Evolutionary conservation across 768 basidiomycete species (phyloP), one percentile per base, ranked within the genome.

Genomic region (Mycena maculata): DNA sequence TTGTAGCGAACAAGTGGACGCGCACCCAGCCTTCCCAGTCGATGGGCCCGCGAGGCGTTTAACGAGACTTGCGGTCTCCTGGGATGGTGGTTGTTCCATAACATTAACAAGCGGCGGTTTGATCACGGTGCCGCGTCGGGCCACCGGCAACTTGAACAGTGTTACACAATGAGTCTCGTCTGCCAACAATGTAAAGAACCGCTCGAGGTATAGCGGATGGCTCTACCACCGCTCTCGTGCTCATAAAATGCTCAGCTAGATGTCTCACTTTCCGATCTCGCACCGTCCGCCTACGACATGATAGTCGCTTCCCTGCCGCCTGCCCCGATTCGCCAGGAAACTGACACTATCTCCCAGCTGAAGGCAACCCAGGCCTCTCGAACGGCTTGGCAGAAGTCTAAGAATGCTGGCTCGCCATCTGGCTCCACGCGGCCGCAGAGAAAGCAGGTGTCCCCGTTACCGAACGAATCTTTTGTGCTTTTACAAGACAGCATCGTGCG

Each of bases 111-210:
- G 31, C 12, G 36, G 55, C 31, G 57, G 27, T 4, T 13, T 28
- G 39, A 44, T 68, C 60, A 63, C 61, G 61, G 11, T 38, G 30
- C 27, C 67, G 70, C 53, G 55, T 49, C 25, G 33, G n/a, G 11
- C 22, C 56, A 28, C 53, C 15, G 16, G 22, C 16, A 28, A n/a
- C n/a, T n/a, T n/a, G n/a, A n/a, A n/a, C n/a, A n/a, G n/a, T n/a
- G n/a, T n/a, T n/a, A n/a, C 25, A 47, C 27, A 9, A 78, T 65
- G 64, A 86, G 80, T 45, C 74, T 83, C 36, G 84, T 92, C 53
- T 95, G 94, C 73, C 93, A 95, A 75, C 94, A 95, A 79, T 95
- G 94, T 84, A 95, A 94, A 79, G 92, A 96, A 74, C 94, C 93
- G 8, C 81, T 98, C 36, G 91, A 95, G 87, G 92, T 92, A 76